Base-by-base conservation (phyloP, 192 early-diverging fungal genomes). In the Kappamyces sp. region DNA sequence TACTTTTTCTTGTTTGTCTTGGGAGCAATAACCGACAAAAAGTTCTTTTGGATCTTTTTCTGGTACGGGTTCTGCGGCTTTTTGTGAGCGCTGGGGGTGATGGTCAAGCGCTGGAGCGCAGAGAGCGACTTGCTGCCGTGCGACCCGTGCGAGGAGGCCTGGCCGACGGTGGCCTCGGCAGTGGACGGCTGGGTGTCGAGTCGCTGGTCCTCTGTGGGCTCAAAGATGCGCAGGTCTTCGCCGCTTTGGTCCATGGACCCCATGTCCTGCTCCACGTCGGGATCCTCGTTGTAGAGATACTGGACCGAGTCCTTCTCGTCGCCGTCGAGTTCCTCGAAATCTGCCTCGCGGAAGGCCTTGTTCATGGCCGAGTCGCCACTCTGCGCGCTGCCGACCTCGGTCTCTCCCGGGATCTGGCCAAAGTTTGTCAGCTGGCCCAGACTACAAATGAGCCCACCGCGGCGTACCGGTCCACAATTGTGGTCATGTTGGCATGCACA, bases 11-110 rank as follows among this genome's bases (percentile, higher is more conserved):
- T 7, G 4, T 41, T 63, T 4, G 54, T 38, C 34, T 63, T 53
- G 29, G 49, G 36, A 43, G 59, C 63, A 33, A 73, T 77, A 5
- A 77, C 63, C 2, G 61, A 39, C 29, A 47, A 14, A n/a, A 77
- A 47, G 37, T 65, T 69, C 59, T 41, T 54, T 51, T 40, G 52
- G 29, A 46, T n/a, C 38, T 42, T 68, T 52, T 42, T 57, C 54
- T 63, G 48, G 35, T 64, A 39, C 33, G 41, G 35, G 29, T 47
- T 49, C n/a, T 7, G 39, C 6, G 12, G 22, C 22, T 22, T 22
- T 22, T 22, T 22, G 22, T 22, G 22, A 22, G 22, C 22, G 22
- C 0, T 22, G 22, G 22, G 22, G 22, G 22, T 22, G 22, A 22
- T 22, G 22, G 22, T 22, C 22, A 22, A 22, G 22, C 22, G 22